Evolutionary conservation across 164 flowering plant species (phyloP), one percentile per base, ranked within the genome.

Genomic region (Euptelea pleiosperma): DNA sequence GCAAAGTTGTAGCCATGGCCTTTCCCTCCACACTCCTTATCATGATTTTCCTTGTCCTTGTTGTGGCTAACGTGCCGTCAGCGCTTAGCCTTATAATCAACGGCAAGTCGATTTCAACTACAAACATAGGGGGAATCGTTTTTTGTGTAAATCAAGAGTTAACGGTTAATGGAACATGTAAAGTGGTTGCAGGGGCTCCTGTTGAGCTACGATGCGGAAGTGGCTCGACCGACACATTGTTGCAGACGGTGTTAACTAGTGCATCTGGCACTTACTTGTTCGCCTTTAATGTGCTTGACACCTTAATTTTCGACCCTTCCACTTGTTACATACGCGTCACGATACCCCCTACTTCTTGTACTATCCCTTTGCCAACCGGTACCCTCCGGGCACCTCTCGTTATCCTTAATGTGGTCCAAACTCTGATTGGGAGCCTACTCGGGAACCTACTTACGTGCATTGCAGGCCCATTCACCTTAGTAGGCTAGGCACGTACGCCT

Each of bases 301-400:
- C 47, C 47, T 43, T 43, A 43, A 3, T 43, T 43, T 43, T 43
- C n/a, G 47, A 18, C 47, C 47, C 47, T 43, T 7, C 47, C 1
- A 16, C 18, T 3, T 43, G 47, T 43, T 43, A 43, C 25, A 16
- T 43, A 2, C 47, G 47, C 3, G 47, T 43, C 3, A 15, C 2
- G 21, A 6, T 43, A 43, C 21, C 22, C 10, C 21, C 21, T 16
- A 16, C 47, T 43, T n/a, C 21, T 21, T 43, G 47, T 21, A 21
- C 4, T 5, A 1, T 43, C 21, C 3, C 47, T 43, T 2, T 43
- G 47, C 47, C 21, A 2, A 43, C 21, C n/a, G 47, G 8, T 18
- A 16, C 2, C 25, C 47, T 43, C 22, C 2, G 47, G 21, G 25
- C 25, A 43, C 47, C 47, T 43, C 21, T 43, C n/a, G 21, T 15